Percentiles rank a stretch among this genome's conserved stretches.
Evolutionary conservation across 2,329 filamentous ascomycete genomes (phyloP).

Genomic region (Cytospora leucostoma): DNA sequence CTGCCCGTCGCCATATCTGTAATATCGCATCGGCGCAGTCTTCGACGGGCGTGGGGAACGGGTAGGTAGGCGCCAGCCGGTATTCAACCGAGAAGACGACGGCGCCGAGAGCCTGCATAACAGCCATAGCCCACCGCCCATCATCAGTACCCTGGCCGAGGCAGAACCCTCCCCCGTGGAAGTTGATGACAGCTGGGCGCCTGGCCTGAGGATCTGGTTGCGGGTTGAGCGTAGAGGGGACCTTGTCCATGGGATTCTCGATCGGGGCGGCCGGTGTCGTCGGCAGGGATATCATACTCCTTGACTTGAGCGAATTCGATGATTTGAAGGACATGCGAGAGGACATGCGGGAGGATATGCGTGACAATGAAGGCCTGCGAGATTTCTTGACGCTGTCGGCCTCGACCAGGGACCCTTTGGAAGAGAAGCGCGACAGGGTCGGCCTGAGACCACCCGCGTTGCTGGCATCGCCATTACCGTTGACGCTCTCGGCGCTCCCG

Average conservation of each 20-base stretch:
- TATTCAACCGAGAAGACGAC: slow-evolving; percentile 68
- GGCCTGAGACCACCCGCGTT: slow-evolving; percentile 21
- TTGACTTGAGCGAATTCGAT: slow-evolving; percentile 14
- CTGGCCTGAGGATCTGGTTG: slow-evolving; percentile 26
- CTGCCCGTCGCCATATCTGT: slow-evolving; percentile 59
- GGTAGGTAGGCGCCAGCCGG: slow-evolving; percentile 64
- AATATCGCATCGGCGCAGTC: slow-evolving; percentile 65
- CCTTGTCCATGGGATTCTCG: slow-evolving; percentile 23
- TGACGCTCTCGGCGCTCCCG: slow-evolving; percentile 18
- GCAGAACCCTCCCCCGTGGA: slow-evolving; percentile 69
- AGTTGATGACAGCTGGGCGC: slow-evolving; percentile 63
- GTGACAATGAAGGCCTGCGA: slow-evolving; percentile 15
- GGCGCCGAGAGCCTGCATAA: slow-evolving; percentile 54
- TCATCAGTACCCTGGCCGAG: slow-evolving; percentile 65
- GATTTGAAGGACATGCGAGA: slow-evolving; percentile 21
- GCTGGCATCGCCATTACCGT: slow-evolving; percentile 22
- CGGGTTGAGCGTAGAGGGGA: slow-evolving; percentile 20
- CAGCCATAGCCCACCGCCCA: slow-evolving; percentile 58
- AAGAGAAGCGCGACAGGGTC: slow-evolving; percentile 25
- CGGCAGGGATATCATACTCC: slow-evolving; percentile 14
- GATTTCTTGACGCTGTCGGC: slow-evolving; percentile 4
- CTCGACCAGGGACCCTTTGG: slow-evolving; percentile 24
- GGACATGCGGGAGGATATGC: slow-evolving; percentile 22
- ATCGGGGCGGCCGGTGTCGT: slow-evolving; percentile 15
- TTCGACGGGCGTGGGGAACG: slow-evolving; percentile 65